Evolutionary conservation across 2,329 filamentous ascomycete species (phyloP), one percentile per base, ranked within the genome.

Genomic region (Hypoxylon sp.): DNA sequence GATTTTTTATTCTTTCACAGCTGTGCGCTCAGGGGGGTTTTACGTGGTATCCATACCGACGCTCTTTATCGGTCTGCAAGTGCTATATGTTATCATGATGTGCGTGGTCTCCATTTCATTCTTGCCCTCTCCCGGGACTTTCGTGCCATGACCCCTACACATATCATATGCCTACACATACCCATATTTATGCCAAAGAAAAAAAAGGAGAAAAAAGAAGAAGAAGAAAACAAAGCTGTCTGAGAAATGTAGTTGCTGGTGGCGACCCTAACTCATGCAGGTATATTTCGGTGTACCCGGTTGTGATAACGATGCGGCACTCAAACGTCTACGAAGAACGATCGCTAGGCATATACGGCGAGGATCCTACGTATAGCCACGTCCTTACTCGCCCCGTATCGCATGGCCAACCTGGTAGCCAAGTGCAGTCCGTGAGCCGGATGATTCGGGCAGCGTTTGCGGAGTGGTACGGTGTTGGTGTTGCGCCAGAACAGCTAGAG

Each of bases 1-100:
- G 24, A 67, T 21, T 8, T 29, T 7, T 2, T 5, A 67, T 21
- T 8, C 26, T 7, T 2, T 5, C n/a, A 1, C 48, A 76, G 84
- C 85, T 51, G 84, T 89, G 4, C 82, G 88, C 5, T 84, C 84
- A 7, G 85, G 85, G 13, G 88, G 87, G 0, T 88, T 89, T 63
- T 87, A 88, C 47, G 82, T 89, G 18, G 83, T 89, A 24, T 77
- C 80, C 1, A 86, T 90, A 41, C 74, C 83, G 3, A 74, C 79
- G 1, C 75, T 85, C 1, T 73, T 68, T 8, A 80, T 81, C 3
- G 81, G 79, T 2, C 68, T 82, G 24, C 76, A 81, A 53, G 75
- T 82, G 17, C 71, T 78, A 4, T 82, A 80, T 55, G 70, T 82
- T 1, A 76, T 82, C 31, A 81, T 81, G 71, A 83, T 83, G 79